Percentiles rank a stretch among this genome's conserved stretches.
These are phyloP conservation scores for Davidsoniella eucalypti DNA, from an alignment of 2,329 filamentous ascomycete genomes.

Conservation along the genomic window DNA sequence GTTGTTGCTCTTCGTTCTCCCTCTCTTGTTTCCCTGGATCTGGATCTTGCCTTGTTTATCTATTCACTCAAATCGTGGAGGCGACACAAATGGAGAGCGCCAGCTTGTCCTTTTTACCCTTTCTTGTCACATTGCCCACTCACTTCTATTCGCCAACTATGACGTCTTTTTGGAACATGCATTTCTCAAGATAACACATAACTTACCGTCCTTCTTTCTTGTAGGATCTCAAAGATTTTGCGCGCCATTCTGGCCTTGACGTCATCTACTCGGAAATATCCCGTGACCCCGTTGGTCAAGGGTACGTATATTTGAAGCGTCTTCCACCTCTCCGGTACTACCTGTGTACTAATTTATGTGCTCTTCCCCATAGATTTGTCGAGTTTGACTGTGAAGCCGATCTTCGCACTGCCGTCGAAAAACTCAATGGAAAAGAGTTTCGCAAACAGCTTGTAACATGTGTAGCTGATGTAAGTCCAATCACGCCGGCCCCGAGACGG, in stretches of 20 bases:
- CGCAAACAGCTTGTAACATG: slow-evolving; percentile 80
- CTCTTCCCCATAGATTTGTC: slow-evolving; percentile 52
- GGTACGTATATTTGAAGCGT: not conserved
- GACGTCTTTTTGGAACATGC: not conserved
- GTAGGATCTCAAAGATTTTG: slow-evolving; percentile 99
- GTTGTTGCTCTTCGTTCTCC: not conserved
- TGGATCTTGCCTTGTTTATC: not conserved
- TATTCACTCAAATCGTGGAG: not conserved
- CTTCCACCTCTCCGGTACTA: not conserved
- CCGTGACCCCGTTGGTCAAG: slow-evolving; percentile 44
- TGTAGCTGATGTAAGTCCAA: slow-evolving; percentile 58
- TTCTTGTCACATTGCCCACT: not conserved
- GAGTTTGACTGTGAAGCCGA: slow-evolving; percentile 92
- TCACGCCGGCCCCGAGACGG: too few relatives aligned
- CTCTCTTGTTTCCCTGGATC: not conserved
- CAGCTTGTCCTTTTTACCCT: too few relatives aligned
- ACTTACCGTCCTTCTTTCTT: slow-evolving; percentile 13
- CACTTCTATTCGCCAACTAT: not conserved
- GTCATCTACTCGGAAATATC: slow-evolving; percentile 96
- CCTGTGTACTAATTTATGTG: not conserved
- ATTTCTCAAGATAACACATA: not conserved
- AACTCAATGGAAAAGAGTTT: slow-evolving; percentile 84
- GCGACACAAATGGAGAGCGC: too few relatives aligned
- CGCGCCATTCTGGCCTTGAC: slow-evolving; percentile 87
- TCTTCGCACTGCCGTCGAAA: slow-evolving; percentile 79